Evolutionary conservation across 2,329 filamentous ascomycete genomes (phyloP).

Genomic region (Pseudogymnoascus verrucosus): DNA sequence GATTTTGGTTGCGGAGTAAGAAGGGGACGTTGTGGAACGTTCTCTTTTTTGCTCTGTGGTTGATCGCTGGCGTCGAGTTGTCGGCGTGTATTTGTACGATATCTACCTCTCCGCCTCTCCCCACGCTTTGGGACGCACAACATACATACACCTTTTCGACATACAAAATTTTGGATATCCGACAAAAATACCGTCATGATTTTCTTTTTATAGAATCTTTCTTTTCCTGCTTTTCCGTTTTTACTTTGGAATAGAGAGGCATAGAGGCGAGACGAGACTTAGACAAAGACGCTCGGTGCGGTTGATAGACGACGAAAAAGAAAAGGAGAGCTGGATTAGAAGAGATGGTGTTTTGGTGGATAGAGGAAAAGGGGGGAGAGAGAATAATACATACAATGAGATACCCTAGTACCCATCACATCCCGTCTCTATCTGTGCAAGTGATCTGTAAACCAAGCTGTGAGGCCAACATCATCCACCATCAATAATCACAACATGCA

Average conservation of each 20-base stretch:
- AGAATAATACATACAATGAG: conserved; percentile 4
- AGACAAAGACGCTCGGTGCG: neutral
- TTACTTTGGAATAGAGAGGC: neutral
- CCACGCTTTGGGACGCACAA: neutral
- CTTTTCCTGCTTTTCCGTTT: neutral
- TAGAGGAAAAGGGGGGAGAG: neutral
- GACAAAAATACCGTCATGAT: neutral
- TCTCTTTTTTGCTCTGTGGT: neutral
- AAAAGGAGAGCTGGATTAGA: neutral
- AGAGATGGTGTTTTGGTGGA: neutral
- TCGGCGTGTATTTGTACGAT: neutral
- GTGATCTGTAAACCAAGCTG: neutral
- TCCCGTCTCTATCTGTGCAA: neutral
- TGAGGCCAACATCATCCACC: neutral
- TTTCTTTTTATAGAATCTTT: neutral
- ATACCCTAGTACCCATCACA: conserved; percentile 4
- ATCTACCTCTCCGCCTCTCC: neutral
- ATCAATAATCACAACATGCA: neutral
- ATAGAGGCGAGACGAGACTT: neutral
- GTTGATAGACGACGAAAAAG: neutral
- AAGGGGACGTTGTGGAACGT: too few species aligned
- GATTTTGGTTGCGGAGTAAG: neutral
- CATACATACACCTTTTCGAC: neutral
- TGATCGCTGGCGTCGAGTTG: neutral
- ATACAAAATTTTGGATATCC: neutral